Evolutionary conservation across 345 rosid genomes (phyloP).

Genomic region (Punica granatum): DNA sequence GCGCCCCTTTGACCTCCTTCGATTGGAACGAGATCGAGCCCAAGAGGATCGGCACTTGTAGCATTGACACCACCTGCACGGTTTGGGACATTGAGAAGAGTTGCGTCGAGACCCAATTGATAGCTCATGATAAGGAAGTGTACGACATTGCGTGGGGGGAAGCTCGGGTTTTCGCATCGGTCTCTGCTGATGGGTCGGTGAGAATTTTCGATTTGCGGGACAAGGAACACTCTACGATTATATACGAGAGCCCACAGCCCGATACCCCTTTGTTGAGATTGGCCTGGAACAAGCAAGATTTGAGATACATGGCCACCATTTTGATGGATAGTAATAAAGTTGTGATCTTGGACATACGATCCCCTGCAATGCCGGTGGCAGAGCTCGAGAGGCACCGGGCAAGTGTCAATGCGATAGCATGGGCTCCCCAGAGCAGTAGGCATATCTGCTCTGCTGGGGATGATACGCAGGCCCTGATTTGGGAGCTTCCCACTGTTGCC

Average conservation of each 20-base stretch:
- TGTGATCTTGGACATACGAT: slow-evolving; percentile 85
- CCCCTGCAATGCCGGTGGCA: slow-evolving; percentile 87
- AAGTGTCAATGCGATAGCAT: slow-evolving; percentile 85
- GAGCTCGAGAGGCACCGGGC: slow-evolving; percentile 89
- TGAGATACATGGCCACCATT: slow-evolving; percentile 90
- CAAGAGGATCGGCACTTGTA: slow-evolving; percentile 74
- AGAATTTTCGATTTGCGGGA: slow-evolving; percentile 81
- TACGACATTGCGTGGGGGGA: slow-evolving; percentile 98
- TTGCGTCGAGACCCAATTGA: slow-evolving; percentile 81
- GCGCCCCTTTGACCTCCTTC: slow-evolving; percentile 80
- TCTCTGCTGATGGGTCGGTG: slow-evolving; percentile 87
- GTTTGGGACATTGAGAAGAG: slow-evolving; percentile 86
- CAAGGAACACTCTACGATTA: slow-evolving; percentile 86
- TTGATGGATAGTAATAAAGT: slow-evolving; percentile 90
- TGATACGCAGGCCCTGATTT: slow-evolving; percentile 73
- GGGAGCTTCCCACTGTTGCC: slow-evolving; percentile 93
- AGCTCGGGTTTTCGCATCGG: slow-evolving; percentile 89
- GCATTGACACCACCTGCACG: slow-evolving; percentile 92
- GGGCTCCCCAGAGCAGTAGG: slow-evolving; percentile 86
- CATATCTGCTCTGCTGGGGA: slow-evolving; percentile 90
- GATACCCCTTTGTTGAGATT: slow-evolving; percentile 82
- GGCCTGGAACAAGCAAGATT: slow-evolving; percentile 98
- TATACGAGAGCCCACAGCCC: slow-evolving; percentile 88
- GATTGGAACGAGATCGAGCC: slow-evolving; percentile 98
- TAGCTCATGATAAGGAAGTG: slow-evolving; percentile 95